These are phyloP conservation scores for Thraustotheca clavata DNA, from an alignment of 352 stramenopile genomes.

Conservation along the genomic window DNA sequence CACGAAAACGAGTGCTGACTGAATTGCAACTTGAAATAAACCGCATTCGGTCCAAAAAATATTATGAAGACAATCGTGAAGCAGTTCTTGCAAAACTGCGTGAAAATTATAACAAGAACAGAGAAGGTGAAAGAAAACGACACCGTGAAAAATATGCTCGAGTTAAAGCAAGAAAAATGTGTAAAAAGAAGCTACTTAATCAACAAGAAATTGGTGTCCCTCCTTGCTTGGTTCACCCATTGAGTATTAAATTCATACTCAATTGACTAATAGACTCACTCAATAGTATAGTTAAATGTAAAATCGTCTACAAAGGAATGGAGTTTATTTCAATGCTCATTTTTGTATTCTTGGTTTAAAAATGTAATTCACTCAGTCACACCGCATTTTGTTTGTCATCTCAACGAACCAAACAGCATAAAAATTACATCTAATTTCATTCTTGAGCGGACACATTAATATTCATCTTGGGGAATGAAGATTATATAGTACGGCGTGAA, in stretches of 20 bases:
- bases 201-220: too few species aligned
- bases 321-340: too few species aligned
- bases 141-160: neutral
- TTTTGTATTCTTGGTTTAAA: too few species aligned
- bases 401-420: too few species aligned
- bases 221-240: neutral
- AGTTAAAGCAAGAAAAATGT: neutral
- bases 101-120: neutral
- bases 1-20: conserved; percentile 18
- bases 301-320: neutral
- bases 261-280: neutral
- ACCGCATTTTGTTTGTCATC: too few species aligned
- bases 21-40: neutral
- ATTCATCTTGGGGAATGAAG: too few species aligned
- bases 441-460: too few species aligned
- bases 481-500: too few species aligned
- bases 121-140: neutral
- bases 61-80: conserved; percentile 3
- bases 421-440: too few species aligned
- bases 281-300: conserved; percentile 1
- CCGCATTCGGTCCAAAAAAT: conserved; percentile 1
- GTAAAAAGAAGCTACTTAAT: neutral
- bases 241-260: conserved; percentile 5
- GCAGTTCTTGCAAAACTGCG: neutral
- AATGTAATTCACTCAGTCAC: too few species aligned